Evolutionary conservation across 2,329 filamentous ascomycete genomes (phyloP).

Genomic region (Phyllosticta citribraziliensis): DNA sequence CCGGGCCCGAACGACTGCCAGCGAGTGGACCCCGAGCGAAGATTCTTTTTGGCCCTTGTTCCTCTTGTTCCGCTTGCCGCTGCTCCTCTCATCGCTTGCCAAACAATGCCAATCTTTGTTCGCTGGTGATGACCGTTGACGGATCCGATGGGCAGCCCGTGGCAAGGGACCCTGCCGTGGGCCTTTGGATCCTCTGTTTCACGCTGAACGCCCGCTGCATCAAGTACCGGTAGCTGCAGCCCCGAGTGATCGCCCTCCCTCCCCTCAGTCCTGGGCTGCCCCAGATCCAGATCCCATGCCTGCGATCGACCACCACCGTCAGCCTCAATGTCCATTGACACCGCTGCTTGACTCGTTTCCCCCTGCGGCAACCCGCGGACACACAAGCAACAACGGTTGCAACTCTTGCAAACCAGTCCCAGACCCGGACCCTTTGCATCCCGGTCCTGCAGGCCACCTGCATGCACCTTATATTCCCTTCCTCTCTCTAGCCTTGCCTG

Average conservation of each 20-base stretch:
- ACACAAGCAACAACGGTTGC: no score
- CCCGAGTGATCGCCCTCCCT: no score
- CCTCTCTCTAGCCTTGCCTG: background rate
- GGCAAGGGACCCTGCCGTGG: background rate
- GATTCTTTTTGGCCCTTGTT: background rate
- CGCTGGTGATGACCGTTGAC: background rate
- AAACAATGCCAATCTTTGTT: no score
- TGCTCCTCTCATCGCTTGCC: background rate
- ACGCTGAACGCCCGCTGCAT: background rate
- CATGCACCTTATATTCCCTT: background rate
- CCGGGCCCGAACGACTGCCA: background rate
- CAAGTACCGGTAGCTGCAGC: background rate
- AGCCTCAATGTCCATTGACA: background rate
- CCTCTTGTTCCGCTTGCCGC: background rate
- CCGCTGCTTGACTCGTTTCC: background rate
- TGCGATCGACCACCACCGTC: background rate
- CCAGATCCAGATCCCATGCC: background rate
- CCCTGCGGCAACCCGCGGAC: background rate
- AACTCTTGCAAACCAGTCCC: no score
- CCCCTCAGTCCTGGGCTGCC: background rate
- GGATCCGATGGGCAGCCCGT: background rate
- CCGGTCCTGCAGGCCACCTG: background rate
- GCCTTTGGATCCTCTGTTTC: background rate
- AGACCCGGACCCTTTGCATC: background rate
- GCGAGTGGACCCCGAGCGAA: background rate